Evolutionary conservation across 495 filamentous ascomycete genomes (phyloP).

Genomic region (Chlorociboria aeruginascens): DNA sequence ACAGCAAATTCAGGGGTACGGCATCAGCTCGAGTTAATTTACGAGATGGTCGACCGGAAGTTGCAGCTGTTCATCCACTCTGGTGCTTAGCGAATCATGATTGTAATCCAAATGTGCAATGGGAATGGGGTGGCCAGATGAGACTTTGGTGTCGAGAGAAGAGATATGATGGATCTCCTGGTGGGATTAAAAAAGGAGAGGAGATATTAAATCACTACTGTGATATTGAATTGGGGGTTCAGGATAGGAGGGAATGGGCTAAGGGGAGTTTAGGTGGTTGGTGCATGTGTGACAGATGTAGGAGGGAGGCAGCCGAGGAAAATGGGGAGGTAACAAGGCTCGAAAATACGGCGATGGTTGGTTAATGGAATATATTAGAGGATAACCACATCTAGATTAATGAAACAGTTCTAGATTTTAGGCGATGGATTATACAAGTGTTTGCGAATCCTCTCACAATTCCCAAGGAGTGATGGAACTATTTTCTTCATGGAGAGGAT

Average conservation of each 20-base stretch:
- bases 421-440: too few species aligned
- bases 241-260: conserved; percentile 80
- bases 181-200: conserved; percentile 56
- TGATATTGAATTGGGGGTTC: conserved; percentile 67
- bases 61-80: conserved; percentile 51
- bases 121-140: conserved; percentile 88
- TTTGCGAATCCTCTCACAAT: too few species aligned
- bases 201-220: conserved; percentile 93
- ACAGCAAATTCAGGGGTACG: conserved; percentile 85
- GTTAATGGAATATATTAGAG: too few species aligned
- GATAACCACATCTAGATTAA: too few species aligned
- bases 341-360: too few species aligned
- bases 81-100: conserved; percentile 75
- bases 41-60: conserved; percentile 62
- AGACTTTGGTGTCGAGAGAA: conserved; percentile 43
- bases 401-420: too few species aligned
- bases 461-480: too few species aligned
- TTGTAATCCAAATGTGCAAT: conserved; percentile 85
- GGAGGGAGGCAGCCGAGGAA: conserved; percentile 29
- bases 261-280: conserved; percentile 69
- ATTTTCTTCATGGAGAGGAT: too few species aligned
- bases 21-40: conserved; percentile 67
- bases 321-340: neutral
- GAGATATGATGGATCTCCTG: conserved; percentile 28
- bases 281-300: conserved; percentile 75